Base-by-base conservation (phyloP, 805 yeast genomes). In the Torulaspora microellipsoides region DNA sequence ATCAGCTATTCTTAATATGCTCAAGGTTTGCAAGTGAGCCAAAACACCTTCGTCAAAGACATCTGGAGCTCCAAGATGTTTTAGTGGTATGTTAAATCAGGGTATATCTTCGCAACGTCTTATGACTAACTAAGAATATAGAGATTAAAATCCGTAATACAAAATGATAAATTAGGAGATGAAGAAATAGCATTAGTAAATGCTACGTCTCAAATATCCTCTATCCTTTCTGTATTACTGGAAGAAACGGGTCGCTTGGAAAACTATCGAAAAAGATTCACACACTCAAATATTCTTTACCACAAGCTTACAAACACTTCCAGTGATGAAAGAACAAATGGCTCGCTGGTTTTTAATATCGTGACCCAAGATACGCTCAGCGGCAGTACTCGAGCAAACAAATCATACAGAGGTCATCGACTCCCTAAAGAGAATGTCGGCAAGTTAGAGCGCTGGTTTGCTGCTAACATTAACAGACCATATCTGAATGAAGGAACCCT, bases 391-490 rank as follows among this genome's bases (percentile, higher is more conserved):
- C 37, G n/a, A 13, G 36, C 31, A 28, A 27, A 6, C 8, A 47
- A 47, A 32, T 46, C 56, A 4, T 51, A 45, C 28, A 40, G 51
- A 36, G 59, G 59, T 14, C 57, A 54, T 35, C 45, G 58, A 34
- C 46, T 53, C 15, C 48, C 56, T 10, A 45, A 45, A 27, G 34
- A 46, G 31, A 51, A 43, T 28, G 48, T 46, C 11, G 34, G 28
- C 14, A 37, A 37, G 13, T 32, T 53, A 33, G 58, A 54, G 38
- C 35, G 28, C 8, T 56, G 60, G 60, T 54, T 47, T 34, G 31
- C 13, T 9, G 36, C 40, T 15, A 49, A 56, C 30, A 40, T 31
- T 13, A 30, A 43, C 12, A 46, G 46, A 25, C 62, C 60, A 35
- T 57, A 57, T 37, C 43, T 53, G 34, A 44, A 47, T 31, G 44